Conservation (phyloP, 257 asterid genomes). For the Ophiorrhiza pumila region DNA sequence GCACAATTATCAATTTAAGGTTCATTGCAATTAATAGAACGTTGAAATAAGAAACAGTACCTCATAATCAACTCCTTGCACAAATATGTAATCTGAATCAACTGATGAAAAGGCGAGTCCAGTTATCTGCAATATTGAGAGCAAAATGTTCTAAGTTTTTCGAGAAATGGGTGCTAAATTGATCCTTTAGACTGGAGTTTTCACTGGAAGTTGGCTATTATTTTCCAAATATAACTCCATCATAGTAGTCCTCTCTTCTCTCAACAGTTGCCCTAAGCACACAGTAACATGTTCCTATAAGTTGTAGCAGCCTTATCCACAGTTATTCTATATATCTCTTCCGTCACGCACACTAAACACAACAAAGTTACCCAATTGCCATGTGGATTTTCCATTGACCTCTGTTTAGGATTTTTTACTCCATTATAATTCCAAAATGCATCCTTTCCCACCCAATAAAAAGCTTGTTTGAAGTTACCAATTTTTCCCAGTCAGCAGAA, state of each 20-base stretch:
- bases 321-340: neutral
- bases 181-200: neutral
- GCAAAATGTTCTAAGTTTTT: neutral
- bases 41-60: conserved; percentile 29
- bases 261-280: neutral
- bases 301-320: neutral
- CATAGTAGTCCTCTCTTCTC: neutral
- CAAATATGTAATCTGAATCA: conserved; percentile 67
- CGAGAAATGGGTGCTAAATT: conserved; percentile 4
- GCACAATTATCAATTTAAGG: conserved; percentile 10
- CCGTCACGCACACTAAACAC: neutral
- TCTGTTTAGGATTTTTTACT: neutral
- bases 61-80: conserved; percentile 96
- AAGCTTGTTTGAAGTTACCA: neutral
- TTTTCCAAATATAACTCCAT: neutral
- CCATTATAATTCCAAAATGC: neutral
- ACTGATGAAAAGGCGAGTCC: conserved; percentile 81
- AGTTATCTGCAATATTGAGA: conserved; percentile 60
- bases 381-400: neutral
- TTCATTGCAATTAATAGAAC: neutral
- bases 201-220: neutral
- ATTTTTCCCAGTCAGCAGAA: neutral
- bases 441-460: neutral
- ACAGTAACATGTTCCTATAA: neutral
- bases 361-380: neutral